phyloP scores from a whole-genome alignment of 106 monocot species.

The Hemerocallis citrina region DNA sequence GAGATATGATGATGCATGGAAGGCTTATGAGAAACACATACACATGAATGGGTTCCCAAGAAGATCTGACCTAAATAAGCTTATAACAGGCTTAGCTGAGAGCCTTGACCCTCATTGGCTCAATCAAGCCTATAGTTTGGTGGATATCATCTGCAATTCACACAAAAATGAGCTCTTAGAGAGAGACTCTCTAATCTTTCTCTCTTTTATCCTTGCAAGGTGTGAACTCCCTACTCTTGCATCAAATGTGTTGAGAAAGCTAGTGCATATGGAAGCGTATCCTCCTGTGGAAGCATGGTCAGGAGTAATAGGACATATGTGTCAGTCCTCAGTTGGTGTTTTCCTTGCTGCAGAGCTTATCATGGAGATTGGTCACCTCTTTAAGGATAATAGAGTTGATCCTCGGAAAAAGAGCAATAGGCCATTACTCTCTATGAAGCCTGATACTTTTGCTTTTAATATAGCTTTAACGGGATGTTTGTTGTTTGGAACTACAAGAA shows the following conservation, averaged over 20 bases:
- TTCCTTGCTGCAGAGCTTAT: conserved; percentile 78
- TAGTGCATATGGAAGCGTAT: conserved; percentile 58
- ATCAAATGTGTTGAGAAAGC: conserved; percentile 53
- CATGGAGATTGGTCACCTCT: conserved; percentile 63
- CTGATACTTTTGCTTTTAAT: conserved; percentile 50
- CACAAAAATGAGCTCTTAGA: conserved; percentile 55
- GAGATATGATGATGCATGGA: conserved; percentile 70
- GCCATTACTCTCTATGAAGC: conserved; percentile 64
- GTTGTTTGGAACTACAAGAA: conserved; percentile 57
- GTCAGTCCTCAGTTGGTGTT: conserved; percentile 46
- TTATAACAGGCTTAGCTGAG: conserved; percentile 63
- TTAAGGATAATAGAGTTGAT: conserved; percentile 75
- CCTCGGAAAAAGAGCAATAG: conserved; percentile 67
- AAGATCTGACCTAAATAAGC: conserved; percentile 54
- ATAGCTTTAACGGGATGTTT: conserved; percentile 55
- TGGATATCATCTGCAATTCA: conserved; percentile 33
- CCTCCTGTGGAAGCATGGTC: conserved; percentile 57
- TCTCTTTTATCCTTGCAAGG: conserved; percentile 62
- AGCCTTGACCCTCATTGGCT: conserved; percentile 57
- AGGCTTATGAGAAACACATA: conserved; percentile 49
- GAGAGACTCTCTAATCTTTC: conserved; percentile 59
- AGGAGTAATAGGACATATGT: conserved; percentile 60
- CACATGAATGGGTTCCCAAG: conserved; percentile 64
- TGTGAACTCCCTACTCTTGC: conserved; percentile 48
- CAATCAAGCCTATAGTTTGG: conserved; percentile 44